Evolutionary conservation across 768 basidiomycete species (phyloP).

Genomic region (Mycena vulgaris): DNA sequence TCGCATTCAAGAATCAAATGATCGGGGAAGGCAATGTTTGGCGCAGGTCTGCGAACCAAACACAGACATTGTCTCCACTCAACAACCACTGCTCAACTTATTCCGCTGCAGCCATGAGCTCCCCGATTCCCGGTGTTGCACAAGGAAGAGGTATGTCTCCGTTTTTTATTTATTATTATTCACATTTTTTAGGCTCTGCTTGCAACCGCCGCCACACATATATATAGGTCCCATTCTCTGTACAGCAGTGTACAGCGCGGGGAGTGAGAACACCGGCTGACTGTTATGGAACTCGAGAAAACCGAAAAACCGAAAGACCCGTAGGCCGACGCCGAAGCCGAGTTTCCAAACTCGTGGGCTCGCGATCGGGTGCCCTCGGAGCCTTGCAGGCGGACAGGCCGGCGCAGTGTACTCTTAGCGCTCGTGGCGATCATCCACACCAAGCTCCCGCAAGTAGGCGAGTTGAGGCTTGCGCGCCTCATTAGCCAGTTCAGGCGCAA

Average conservation of each 20-base stretch:
- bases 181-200: slow-evolving; percentile 59
- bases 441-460: slow-evolving; percentile 96
- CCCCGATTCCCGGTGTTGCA: slow-evolving; percentile 13
- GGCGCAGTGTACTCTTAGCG: slow-evolving; percentile 93
- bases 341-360: slow-evolving; percentile 89
- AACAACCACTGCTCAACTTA: no score
- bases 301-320: slow-evolving; percentile 67
- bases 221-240: slow-evolving; percentile 62
- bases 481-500: slow-evolving; percentile 95
- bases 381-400: slow-evolving; percentile 91
- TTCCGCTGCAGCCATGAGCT: slow-evolving; percentile 28
- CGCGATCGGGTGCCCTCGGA: slow-evolving; percentile 90
- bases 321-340: slow-evolving; percentile 78
- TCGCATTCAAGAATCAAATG: no score
- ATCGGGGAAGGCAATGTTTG: no score
- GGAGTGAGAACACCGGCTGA: slow-evolving; percentile 86
- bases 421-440: slow-evolving; percentile 96
- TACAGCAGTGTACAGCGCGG: slow-evolving; percentile 65
- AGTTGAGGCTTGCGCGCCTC: slow-evolving; percentile 88
- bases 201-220: slow-evolving; percentile 61
- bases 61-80: no score
- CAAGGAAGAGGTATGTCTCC: slow-evolving; percentile 61
- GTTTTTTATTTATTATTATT: background rate
- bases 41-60: no score
- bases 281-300: slow-evolving; percentile 78